Evolutionary conservation across 148 eudicot species (phyloP).

Genomic region (Heliamphora exappendiculata): DNA sequence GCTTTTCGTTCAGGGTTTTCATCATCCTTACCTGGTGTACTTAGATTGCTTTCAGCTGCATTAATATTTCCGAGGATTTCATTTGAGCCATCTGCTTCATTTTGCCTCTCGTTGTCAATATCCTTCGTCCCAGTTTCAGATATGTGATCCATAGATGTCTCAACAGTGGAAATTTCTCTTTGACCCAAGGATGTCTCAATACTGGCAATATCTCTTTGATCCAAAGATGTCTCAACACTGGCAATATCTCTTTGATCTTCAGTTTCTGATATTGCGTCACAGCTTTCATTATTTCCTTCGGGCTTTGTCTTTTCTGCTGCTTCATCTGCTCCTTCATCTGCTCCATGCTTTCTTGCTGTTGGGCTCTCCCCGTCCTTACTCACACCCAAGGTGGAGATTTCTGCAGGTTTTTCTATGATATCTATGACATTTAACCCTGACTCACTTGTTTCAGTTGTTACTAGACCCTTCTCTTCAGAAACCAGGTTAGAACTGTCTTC

Average conservation of each 20-base stretch:
- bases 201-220: no score
- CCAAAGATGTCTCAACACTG: not conserved
- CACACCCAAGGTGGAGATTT: not conserved
- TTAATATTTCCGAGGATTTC: not conserved
- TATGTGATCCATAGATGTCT: not conserved
- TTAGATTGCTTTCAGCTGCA: slow-evolving; percentile 4
- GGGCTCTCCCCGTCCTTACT: not conserved
- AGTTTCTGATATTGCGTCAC: not conserved
- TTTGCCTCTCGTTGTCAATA: not conserved
- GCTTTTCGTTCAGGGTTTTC: not conserved
- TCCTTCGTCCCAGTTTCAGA: slow-evolving; percentile 5
- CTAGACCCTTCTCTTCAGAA: slow-evolving; percentile 7
- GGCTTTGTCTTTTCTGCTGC: not conserved
- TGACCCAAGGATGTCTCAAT: not conserved
- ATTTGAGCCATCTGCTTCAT: not conserved
- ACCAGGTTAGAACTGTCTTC: not conserved
- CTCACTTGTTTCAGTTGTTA: slow-evolving; percentile 4
- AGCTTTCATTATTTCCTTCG: not conserved
- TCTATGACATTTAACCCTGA: not conserved
- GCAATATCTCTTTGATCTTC: slow-evolving; percentile 6
- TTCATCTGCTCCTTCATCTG: slow-evolving; percentile 7
- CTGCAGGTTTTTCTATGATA: not conserved
- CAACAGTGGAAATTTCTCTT: no score
- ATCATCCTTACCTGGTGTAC: not conserved
- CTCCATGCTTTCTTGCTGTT: not conserved